These are phyloP conservation scores for Pichiaceae sp. DNA, from an alignment of 1,139 yeast genomes.

Conservation along the genomic window DNA sequence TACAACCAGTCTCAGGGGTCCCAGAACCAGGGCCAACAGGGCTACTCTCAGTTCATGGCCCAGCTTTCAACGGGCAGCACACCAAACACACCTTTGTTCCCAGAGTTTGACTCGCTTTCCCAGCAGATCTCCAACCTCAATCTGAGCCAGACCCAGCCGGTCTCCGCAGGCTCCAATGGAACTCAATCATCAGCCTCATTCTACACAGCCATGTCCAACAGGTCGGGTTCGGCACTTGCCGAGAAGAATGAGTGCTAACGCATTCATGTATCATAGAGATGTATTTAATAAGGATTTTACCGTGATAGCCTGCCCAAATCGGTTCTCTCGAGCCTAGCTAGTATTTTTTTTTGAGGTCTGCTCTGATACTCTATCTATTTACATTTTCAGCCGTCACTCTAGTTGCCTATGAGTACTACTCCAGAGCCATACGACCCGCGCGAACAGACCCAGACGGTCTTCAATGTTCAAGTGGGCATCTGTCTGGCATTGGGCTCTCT, in stretches of 20 bases:
- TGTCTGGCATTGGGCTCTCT: constrained; percentile 21
- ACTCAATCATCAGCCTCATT: too few species aligned
- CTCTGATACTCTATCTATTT: too few species aligned
- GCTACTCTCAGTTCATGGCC: not conserved
- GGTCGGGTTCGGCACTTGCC: too few species aligned
- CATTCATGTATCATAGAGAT: too few species aligned
- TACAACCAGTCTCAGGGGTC: not conserved
- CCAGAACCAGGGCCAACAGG: not conserved
- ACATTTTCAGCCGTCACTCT: too few species aligned
- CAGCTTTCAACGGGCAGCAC: constrained; percentile 2
- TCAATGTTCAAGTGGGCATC: constrained; percentile 24
- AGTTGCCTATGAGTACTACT: too few species aligned
- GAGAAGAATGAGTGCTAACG: too few species aligned
- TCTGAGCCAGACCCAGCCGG: constrained; percentile 1
- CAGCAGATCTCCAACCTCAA: constrained; percentile 1
- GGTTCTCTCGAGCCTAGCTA: too few species aligned
- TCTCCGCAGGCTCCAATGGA: not conserved
- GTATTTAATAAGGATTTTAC: too few species aligned
- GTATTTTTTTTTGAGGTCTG: too few species aligned
- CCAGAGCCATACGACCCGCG: constrained; percentile 20
- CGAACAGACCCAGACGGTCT: constrained; percentile 24
- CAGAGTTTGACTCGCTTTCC: constrained; percentile 1
- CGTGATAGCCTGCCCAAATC: too few species aligned
- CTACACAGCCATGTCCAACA: too few species aligned
- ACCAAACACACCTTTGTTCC: not conserved